Evolutionary conservation across 371 early-diverging fungal species (phyloP), one percentile per base, ranked within the genome.

Genomic region (Rhizopus delemar): DNA sequence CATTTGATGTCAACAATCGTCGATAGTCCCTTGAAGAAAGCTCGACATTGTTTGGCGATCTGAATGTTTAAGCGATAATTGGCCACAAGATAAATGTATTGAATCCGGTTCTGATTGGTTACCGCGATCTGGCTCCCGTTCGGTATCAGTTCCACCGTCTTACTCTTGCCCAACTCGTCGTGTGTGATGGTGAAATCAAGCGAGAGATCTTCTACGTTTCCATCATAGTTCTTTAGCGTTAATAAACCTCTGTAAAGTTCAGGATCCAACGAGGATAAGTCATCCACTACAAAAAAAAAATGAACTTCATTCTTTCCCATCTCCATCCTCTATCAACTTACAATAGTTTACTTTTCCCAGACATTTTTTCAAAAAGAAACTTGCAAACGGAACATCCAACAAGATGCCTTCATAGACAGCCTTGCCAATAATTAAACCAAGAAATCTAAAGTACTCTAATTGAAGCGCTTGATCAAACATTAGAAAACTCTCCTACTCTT

Each of bases 331-430:
- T 46, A 33, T 31, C 3, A 12, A 75, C 85, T 75, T 75, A 86
- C 87, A 70, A 64, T 87, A 84, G 56, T 86, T 82, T 41, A 77
- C 74, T 69, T 84, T 75, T 5, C 92, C 93, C 13, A 97, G 77
- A 81, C 93, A 93, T 62, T 92, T 93, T 41, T 89, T 86, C 54
- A 96, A 70, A 67, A 98, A 95, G 78, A 97, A 98, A 5, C 83
- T 83, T 31, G 96, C 95, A 82, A 98, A 96, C 5, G 90, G 86
- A 8, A 86, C 90, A 56, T 96, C 95, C n/a, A 97, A 78, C 16
- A 98, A 74, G 29, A 96, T 89, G 28, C 94, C 94, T 69, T 97
- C 95, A 57, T 94, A 94, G 28, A 98, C 71, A 0, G 96, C 97
- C 73, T 97, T 97, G 54, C 95, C 96, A 32, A 98, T 81, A 46